Base-by-base conservation (phyloP, 768 basidiomycete species). In the Suillus subaureus region DNA sequence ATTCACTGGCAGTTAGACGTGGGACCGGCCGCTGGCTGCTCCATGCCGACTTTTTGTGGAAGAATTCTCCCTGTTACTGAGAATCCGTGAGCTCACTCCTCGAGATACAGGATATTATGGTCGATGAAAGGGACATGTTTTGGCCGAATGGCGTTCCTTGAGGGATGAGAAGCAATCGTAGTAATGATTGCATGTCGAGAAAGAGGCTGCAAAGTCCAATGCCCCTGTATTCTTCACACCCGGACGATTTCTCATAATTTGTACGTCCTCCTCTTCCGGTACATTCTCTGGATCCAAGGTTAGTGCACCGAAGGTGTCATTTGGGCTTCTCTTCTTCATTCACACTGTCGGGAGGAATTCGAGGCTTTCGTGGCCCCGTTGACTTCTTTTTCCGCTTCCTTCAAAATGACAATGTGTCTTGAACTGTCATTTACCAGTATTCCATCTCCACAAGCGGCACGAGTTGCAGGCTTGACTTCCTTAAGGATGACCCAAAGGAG, bases 381-480 rank as follows among this genome's bases (percentile, higher is more conserved):
- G 43, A 79, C 72, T 16, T 68, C 69, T 1, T 63, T 66, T 64
- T 78, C n/a, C 6, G 63, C 26, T 43, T 77, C 79, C 61, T 70
- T 70, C 66, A 78, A 47, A 33, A 78, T 51, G 31, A 79, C 64
- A 3, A 72, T 55, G 21, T 35, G 12, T 18, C 35, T 55, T 26
- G 65, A 67, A 43, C 67, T 72, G 35, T 72, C 71, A 1, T 15
- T 47, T 6, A 52, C 67, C 7, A 64, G n/a, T 65, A 79, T 64
- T 1, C 79, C 77, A 56, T 80, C 74, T n/a, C 74, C 78, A 4
- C 68, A 60, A 1, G 75, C 77, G 8, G 72, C 70, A n/a, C 37
- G 35, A 5, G 6, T 0, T 45, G 77, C 74, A 1, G 78, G 71
- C 12, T 69, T 63, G 4, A 74, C 69, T 56, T 67, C 69, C 13